A percentile compares a stretch with the other conserved stretches of the same genome.
Evolutionary conservation across 371 early-diverging fungal species (phyloP).

Genomic region (Vairimorpha ceranae): DNA sequence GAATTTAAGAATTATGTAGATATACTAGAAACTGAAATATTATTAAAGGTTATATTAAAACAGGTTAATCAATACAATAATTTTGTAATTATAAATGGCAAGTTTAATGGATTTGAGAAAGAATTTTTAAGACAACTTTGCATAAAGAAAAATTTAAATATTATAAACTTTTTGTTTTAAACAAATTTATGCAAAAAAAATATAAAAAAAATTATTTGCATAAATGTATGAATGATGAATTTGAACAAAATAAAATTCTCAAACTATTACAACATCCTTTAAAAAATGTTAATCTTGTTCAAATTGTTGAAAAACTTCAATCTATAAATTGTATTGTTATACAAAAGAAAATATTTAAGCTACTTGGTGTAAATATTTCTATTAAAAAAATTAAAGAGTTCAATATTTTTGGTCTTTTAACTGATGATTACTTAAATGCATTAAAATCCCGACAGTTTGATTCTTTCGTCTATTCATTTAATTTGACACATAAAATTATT

Average conservation of each 20-base stretch:
- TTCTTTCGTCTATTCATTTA: background rate
- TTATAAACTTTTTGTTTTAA: background rate
- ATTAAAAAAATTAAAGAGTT: background rate
- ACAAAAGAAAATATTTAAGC: background rate
- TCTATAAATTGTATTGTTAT: background rate
- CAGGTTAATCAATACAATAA: background rate
- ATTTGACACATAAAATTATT: background rate
- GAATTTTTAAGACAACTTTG: background rate
- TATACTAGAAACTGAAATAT: background rate
- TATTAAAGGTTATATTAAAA: background rate
- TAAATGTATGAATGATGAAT: too few relatives aligned
- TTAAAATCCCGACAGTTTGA: background rate
- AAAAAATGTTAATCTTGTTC: too few relatives aligned
- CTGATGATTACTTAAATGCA: background rate
- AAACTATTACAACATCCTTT: too few relatives aligned
- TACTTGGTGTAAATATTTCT: background rate
- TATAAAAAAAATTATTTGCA: too few relatives aligned
- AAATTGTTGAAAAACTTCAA: background rate
- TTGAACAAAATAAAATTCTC: too few relatives aligned
- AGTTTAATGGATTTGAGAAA: background rate
- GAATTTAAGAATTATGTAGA: background rate
- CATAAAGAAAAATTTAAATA: background rate
- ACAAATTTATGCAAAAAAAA: too few relatives aligned
- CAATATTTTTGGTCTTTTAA: background rate
- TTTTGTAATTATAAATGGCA: background rate